Evolutionary conservation across 106 monocot genomes (phyloP), one percentile per base, ranked within the genome.

Genomic region (Dioscorea alata): DNA sequence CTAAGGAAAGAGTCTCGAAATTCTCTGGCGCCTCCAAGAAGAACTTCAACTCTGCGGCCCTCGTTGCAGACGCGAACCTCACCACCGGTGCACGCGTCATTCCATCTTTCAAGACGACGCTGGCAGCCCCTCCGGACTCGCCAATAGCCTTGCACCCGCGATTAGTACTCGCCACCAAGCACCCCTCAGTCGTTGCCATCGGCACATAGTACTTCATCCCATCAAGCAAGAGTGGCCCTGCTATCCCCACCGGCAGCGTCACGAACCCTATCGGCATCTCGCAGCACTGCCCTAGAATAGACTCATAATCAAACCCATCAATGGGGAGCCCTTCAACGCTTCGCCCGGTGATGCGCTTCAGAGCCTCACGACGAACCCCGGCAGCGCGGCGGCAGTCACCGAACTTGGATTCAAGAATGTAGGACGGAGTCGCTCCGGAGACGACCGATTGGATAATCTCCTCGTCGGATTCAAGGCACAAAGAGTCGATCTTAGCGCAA

Each of bases 161-260:
- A 32, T 87, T 94, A 1, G 86, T 87, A 77, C 94, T 94, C 9
- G 94, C 94, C 21, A 94, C 87, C 16, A 94, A 76, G 69, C 94
- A 94, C 20, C 94, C 93, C 74, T 94, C 94, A 4, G 94, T 94
- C 17, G 94, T 94, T 4, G 94, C 94, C 94, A 94, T 90, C 14
- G 94, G 94, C 34, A 94, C 78, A 19, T 90, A 76, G 60, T 78
- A 84, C 61, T 70, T 4, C 48, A 35, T 67, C 28, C 89, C 94
- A 57, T 94, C 84, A 7, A 94, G 75, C 28, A 76, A 2, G 80
- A 94, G 67, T 2, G 94, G 94, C 0, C 94, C 94, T 0, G 94
- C 89, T 33, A 89, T 76, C 33, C 93, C 93, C 13, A 93, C 89
- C 0, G 89, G 93, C 2, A 93, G 49, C 48, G 77, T 42, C 14